A percentile compares a stretch with the other conserved stretches of the same genome.
Conservation (phyloP, 2,329 filamentous ascomycete genomes). For the Fusarium sp. region DNA sequence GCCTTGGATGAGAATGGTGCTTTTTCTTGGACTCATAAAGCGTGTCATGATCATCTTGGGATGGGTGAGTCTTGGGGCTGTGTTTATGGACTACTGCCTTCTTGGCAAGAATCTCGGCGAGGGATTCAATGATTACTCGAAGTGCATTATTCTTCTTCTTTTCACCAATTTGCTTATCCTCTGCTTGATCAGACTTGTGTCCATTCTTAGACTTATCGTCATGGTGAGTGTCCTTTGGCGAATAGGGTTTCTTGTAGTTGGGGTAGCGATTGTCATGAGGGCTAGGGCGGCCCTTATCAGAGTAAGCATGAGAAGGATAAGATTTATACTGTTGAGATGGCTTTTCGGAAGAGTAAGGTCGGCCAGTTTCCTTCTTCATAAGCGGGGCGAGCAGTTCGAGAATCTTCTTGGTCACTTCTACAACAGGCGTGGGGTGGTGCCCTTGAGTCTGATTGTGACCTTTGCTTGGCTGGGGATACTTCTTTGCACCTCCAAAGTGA, state of each 20-base stretch:
- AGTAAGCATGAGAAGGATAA: neutral
- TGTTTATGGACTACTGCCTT: neutral
- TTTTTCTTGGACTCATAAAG: neutral
- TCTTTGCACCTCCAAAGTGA: neutral
- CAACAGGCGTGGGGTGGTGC: neutral
- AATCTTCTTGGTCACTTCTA: neutral
- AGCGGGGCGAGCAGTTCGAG: neutral
- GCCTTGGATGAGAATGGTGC: neutral
- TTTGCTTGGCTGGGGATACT: neutral
- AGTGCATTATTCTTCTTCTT: neutral
- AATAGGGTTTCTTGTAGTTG: neutral
- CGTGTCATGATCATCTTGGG: neutral
- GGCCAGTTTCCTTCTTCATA: neutral
- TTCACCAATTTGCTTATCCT: neutral
- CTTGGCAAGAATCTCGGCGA: neutral
- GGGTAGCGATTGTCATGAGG: neutral
- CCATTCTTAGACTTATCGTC: neutral
- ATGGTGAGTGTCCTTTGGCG: neutral
- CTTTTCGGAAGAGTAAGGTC: neutral
- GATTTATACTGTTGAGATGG: neutral
- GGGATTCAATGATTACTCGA: neutral
- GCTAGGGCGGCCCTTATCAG: neutral
- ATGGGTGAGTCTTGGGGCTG: neutral
- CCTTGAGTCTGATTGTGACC: neutral
- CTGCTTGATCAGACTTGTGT: neutral